Evolutionary conservation across 1,284 basidiomycete species (phyloP), one percentile per base, ranked within the genome.

Genomic region (Moniliella sp.): DNA sequence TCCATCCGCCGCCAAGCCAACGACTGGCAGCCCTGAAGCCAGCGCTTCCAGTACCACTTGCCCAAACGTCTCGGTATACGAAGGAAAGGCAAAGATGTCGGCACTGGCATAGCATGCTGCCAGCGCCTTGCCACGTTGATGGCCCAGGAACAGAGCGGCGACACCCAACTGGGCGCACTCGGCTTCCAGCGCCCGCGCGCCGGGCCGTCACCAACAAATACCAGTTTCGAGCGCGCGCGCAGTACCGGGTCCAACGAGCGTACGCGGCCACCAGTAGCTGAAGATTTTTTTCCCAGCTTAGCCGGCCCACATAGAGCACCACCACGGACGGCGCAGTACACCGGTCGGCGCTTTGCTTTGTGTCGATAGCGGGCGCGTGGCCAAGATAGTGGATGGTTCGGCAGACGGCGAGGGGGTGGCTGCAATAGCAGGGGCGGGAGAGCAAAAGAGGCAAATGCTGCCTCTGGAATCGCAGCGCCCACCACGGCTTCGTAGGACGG

Each of bases 201-300:
- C 0, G 69, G 69, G 0, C 69, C 69, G 35, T 71, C 68, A 4
- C 69, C 69, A 13, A 69, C 68, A 27, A 71, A 66, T 3, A 70
- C 64, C 13, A 70, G 63, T 41, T 67, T 68, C 14, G 66, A 65
- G 18, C 43, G 43, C 57, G 21, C 15, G 32, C 34, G 34, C 39
- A 36, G 33, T 35, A 49, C 12, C 32, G 29, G 32, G 1, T 52
- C 46, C 3, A 69, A 50, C 4, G 57, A 38, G 4, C 50, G 44
- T 67, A 68, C 1, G 69, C 66, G 30, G 64, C 60, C 30, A 71
- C 62, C 4, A 71, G 57, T 4, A 71, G 61, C n/a, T 64, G 59
- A 2, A 71, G 64, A 46, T 71, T 71, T 57, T 71, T 71, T 51
- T 71, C 69, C 66, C 67, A 69, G 2, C 65, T 67, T 27, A 65